Evolutionary conservation across 129 eudicot genomes (phyloP).

Genomic region (Centaurea solstitialis): DNA sequence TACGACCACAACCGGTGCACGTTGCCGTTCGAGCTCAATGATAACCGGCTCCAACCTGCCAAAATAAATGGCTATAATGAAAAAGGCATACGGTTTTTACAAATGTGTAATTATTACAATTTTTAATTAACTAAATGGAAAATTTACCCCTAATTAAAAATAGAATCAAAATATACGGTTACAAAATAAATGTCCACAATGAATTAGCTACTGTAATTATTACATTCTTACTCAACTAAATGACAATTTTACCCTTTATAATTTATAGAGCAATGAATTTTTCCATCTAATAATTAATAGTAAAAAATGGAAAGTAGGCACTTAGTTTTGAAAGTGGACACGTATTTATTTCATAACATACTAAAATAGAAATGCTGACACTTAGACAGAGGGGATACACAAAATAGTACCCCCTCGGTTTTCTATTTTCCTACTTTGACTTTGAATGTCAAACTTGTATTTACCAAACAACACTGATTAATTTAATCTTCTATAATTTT

Average conservation of each 20-base stretch:
- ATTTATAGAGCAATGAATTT: neutral
- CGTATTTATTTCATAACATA: neutral
- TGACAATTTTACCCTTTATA: neutral
- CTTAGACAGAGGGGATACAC: neutral
- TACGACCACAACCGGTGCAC: slow-evolving; percentile 96
- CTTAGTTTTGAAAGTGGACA: neutral
- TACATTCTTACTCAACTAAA: neutral
- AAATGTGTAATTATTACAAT: neutral
- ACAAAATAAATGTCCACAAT: neutral
- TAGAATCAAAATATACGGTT: neutral
- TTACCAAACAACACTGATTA: neutral
- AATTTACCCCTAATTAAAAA: neutral
- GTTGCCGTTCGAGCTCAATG: slow-evolving; percentile 95
- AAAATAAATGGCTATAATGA: neutral
- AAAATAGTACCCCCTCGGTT: neutral
- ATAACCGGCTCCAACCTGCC: slow-evolving; percentile 95
- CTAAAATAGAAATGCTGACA: neutral
- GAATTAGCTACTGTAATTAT: neutral
- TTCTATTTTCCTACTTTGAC: neutral
- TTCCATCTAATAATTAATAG: neutral
- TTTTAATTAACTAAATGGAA: neutral
- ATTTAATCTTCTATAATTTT: neutral
- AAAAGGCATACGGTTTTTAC: neutral
- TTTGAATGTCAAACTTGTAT: neutral
- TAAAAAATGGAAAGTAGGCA: neutral